phyloP scores from a whole-genome alignment of 2,329 filamentous ascomycete species.

The Aaosphaeria arxii region DNA sequence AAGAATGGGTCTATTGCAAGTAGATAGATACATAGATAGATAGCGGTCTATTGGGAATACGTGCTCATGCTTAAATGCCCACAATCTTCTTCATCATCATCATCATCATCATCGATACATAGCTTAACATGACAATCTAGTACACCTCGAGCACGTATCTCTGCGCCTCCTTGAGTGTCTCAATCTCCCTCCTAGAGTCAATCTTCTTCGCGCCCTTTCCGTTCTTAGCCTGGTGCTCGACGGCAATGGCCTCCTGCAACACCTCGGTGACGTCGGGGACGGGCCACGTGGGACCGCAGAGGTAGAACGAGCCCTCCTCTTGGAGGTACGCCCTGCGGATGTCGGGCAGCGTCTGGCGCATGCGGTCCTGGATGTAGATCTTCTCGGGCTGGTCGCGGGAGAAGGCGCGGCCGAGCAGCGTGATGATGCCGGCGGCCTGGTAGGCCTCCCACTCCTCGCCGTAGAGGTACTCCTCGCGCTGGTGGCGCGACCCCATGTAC shows the following conservation, averaged over 20 bases:
- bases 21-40: no score
- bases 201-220: slow-evolving; percentile 64
- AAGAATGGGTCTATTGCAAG: neutral
- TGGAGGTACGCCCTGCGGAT: slow-evolving; percentile 84
- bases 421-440: slow-evolving; percentile 91
- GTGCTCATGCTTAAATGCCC: no score
- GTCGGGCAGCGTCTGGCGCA: slow-evolving; percentile 80
- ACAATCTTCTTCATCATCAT: no score
- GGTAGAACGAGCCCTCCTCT: slow-evolving; percentile 90
- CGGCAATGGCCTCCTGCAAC: slow-evolving; percentile 83
- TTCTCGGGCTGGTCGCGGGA: slow-evolving; percentile 96
- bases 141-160: slow-evolving; percentile 97
- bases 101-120: no score
- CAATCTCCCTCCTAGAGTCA: slow-evolving; percentile 86
- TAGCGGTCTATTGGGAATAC: no score
- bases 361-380: slow-evolving; percentile 99
- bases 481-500: slow-evolving; percentile 95
- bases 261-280: slow-evolving; percentile 95
- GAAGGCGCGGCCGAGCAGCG: slow-evolving; percentile 88
- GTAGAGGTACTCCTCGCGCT: slow-evolving; percentile 97
- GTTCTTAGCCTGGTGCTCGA: slow-evolving; percentile 63
- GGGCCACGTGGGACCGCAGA: slow-evolving; percentile 97
- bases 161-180: slow-evolving; percentile 90
- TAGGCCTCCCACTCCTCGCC: slow-evolving; percentile 99
- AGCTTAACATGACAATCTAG: slow-evolving; percentile 46